These are phyloP conservation scores for Podospora appendiculata DNA, from an alignment of 495 filamentous ascomycete species.

Conservation along the genomic window DNA sequence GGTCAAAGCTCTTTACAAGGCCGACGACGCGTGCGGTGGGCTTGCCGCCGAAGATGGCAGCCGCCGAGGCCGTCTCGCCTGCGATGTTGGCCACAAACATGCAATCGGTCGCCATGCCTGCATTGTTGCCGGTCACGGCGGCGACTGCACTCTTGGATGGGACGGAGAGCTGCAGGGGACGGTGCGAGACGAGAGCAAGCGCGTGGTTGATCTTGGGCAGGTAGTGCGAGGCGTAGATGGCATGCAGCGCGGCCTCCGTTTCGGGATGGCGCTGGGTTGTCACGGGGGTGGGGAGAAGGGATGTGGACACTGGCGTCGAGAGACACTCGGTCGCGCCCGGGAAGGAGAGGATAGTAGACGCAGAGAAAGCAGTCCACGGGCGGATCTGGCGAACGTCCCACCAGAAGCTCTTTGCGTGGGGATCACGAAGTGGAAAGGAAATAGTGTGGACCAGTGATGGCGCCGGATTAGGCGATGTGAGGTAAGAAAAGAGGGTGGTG, in stretches of 20 bases:
- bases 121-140: slow-evolving; percentile 45
- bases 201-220: slow-evolving; percentile 74
- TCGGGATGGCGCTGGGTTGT: slow-evolving; percentile 57
- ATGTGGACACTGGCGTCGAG: slow-evolving; percentile 54
- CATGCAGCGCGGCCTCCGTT: slow-evolving; percentile 62
- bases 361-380: slow-evolving; percentile 70
- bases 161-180: slow-evolving; percentile 51
- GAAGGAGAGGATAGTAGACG: slow-evolving; percentile 63
- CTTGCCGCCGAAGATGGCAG: slow-evolving; percentile 59
- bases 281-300: slow-evolving; percentile 53
- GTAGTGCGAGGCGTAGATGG: slow-evolving; percentile 61
- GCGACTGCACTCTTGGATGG: slow-evolving; percentile 41
- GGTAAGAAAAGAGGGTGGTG: slow-evolving; percentile 68
- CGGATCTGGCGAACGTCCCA: slow-evolving; percentile 88
- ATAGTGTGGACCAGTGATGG: slow-evolving; percentile 76
- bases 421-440: slow-evolving; percentile 59
- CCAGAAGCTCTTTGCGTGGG: slow-evolving; percentile 78
- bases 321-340: slow-evolving; percentile 67
- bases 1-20: slow-evolving; percentile 79
- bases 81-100: slow-evolving; percentile 57
- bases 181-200: slow-evolving; percentile 56
- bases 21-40: slow-evolving; percentile 76
- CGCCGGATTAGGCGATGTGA: slow-evolving; percentile 71
- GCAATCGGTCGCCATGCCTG: slow-evolving; percentile 63
- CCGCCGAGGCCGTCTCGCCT: slow-evolving; percentile 36